Base-by-base conservation (phyloP, 495 filamentous ascomycete species). In the Rhizodiscina lignyota region DNA sequence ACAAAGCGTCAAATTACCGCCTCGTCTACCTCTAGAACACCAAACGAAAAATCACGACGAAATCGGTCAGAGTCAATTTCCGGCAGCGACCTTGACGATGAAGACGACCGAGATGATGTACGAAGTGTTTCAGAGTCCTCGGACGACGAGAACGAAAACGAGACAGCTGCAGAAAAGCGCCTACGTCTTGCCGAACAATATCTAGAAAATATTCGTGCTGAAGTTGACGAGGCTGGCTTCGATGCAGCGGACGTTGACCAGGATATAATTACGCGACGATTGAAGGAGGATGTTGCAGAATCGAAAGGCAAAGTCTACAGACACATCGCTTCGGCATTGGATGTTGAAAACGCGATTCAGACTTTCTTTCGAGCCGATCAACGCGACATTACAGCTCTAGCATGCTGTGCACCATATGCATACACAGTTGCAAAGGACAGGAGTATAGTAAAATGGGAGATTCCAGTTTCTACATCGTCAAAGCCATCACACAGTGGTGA, bases 251-350 rank as follows among this genome's bases (percentile, higher is more conserved):
- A 94, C 15, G 82, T 97, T 30, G 89, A 96, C 56, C 65, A 76
- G 29, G 85, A 96, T 45, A 63, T 93, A 33, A 89, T 96, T 47
- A 84, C 89, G 4, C 76, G 87, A 48, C 64, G 87, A 40, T 59
- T 96, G 39, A 74, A 85, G 53, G 81, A 94, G 58, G 89, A 94
- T 53, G 84, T 84, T 55, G 87, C 91, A 18, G 87, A 93, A 54
- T 70, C 76, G 34, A 96, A 96, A 62, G 89, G 89, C 23, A 78
- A 78, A 37, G 60, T 91, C 11, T 94, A 93, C 58, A 70, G 83
- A 29, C 67, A 67, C 42, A 64, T 97, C 30, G 79, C 80, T 18
- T 66, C 68, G 1, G 66, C 79, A 32, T 62, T 86, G 32, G 61
- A 73, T 31, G 75, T 85, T 44, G 57, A 56, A 13, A 49, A 58